Percentiles rank a stretch among this genome's conserved stretches.
phyloP scores from a whole-genome alignment of 352 stramenopile species.

The Phytophthora niederhauseri region DNA sequence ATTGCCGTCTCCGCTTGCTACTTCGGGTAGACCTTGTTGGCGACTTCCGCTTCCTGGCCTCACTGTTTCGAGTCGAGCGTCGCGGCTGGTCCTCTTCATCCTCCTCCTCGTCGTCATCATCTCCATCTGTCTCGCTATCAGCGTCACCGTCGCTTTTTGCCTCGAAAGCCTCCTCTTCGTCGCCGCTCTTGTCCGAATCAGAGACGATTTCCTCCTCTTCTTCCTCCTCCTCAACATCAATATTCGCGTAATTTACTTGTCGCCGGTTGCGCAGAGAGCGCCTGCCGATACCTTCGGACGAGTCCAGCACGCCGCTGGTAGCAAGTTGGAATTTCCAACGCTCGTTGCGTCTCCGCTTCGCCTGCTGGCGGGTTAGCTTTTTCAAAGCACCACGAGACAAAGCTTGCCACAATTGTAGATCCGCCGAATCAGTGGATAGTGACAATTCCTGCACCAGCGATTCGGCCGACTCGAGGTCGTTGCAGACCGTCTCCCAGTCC shows the following conservation, averaged over 20 bases:
- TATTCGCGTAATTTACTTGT: conserved; percentile 55
- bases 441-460: conserved; percentile 55
- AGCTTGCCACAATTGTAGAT: conserved; percentile 64
- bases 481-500: conserved; percentile 68
- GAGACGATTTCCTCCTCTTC: conserved; percentile 36
- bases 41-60: conserved; percentile 28
- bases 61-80: conserved; percentile 17
- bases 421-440: conserved; percentile 48
- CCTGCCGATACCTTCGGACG: conserved; percentile 37
- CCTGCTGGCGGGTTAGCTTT: conserved; percentile 53
- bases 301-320: conserved; percentile 31
- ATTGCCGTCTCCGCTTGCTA: conserved; percentile 37
- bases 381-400: conserved; percentile 50
- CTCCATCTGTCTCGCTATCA: conserved; percentile 34
- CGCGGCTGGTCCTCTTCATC: conserved; percentile 20
- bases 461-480: conserved; percentile 57
- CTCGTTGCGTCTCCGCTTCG: conserved; percentile 48
- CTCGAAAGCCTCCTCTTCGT: conserved; percentile 36
- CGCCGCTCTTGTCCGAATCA: conserved; percentile 31
- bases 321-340: conserved; percentile 52
- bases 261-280: conserved; percentile 53
- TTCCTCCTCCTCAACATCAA: conserved; percentile 44
- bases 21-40: conserved; percentile 9
- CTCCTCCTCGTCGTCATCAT: conserved; percentile 32
- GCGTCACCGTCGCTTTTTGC: conserved; percentile 27